These are phyloP conservation scores for Parsonsia alboflavescens DNA, from an alignment of 257 asterid genomes.

Conservation along the genomic window DNA sequence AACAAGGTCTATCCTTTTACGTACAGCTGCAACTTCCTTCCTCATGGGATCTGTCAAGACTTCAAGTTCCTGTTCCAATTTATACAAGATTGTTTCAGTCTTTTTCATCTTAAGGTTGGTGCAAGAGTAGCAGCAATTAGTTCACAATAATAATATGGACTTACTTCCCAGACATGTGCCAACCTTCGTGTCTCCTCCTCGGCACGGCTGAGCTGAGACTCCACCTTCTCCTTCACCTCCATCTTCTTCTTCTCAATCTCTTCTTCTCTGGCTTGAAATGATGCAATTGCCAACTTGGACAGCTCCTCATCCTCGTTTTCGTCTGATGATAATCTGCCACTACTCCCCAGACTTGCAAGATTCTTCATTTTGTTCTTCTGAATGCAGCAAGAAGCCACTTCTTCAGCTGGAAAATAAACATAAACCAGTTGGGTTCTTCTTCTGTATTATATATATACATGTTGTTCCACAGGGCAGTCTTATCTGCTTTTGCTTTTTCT, in stretches of 20 bases:
- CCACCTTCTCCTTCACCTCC: conserved; percentile 64
- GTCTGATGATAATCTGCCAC: conserved; percentile 47
- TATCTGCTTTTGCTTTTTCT: conserved; percentile 48
- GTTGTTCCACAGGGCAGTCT: background rate
- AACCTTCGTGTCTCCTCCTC: conserved; percentile 64
- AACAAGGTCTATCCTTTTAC: conserved; percentile 61
- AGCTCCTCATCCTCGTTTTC: conserved; percentile 55
- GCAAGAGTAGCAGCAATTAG: no score
- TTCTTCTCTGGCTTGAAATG: conserved; percentile 66
- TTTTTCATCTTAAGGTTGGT: no score
- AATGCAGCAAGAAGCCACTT: background rate
- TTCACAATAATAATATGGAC: background rate
- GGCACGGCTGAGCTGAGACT: conserved; percentile 72
- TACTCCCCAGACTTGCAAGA: conserved; percentile 46
- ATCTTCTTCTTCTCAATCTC: conserved; percentile 72
- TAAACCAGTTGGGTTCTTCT: background rate
- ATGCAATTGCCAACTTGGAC: conserved; percentile 46
- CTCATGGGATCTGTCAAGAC: conserved; percentile 85
- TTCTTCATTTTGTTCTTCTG: conserved; percentile 38
- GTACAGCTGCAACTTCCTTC: conserved; percentile 66
- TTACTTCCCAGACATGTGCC: conserved; percentile 79
- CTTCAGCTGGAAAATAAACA: background rate
- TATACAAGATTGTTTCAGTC: background rate
- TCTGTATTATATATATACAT: background rate
- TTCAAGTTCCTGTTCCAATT: conserved; percentile 60